Evolutionary conservation across 2,329 filamentous ascomycete genomes (phyloP).

Genomic region (Nothomitra cinnamomea): DNA sequence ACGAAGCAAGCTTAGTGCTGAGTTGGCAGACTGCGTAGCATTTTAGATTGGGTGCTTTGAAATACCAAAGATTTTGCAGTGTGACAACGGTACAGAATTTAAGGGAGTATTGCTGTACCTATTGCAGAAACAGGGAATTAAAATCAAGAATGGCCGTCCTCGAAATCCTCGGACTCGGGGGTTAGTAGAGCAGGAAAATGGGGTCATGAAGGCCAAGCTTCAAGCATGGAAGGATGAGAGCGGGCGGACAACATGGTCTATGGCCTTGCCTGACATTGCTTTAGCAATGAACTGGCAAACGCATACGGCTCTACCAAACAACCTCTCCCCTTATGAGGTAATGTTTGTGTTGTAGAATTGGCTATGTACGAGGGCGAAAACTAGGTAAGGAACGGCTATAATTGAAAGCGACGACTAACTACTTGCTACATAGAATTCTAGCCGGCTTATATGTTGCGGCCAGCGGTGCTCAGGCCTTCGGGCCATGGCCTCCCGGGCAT

Average conservation of each 20-base stretch:
- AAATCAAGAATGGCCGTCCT: not conserved
- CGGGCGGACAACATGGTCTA: not conserved
- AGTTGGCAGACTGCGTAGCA: not conserved
- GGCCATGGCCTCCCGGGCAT: too few relatives aligned
- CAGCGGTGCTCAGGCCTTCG: too few relatives aligned
- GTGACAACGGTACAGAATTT: not conserved
- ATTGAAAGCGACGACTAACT: too few relatives aligned
- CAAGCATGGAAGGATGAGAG: not conserved
- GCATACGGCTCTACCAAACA: not conserved
- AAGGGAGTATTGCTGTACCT: not conserved
- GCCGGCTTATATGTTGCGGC: too few relatives aligned
- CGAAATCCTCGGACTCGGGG: not conserved
- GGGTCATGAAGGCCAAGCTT: not conserved
- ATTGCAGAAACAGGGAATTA: not conserved
- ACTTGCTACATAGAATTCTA: too few relatives aligned
- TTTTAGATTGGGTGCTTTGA: not conserved
- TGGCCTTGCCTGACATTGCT: not conserved
- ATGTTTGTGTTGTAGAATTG: too few relatives aligned
- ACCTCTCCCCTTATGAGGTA: not conserved
- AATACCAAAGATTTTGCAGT: not conserved
- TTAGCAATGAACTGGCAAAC: not conserved
- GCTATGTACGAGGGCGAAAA: too few relatives aligned
- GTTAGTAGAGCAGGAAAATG: not conserved
- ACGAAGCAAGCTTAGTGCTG: not conserved
- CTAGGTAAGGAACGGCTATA: too few relatives aligned